phyloP scores from a whole-genome alignment of 441 rosid species.

The Syzygium malaccense region DNA sequence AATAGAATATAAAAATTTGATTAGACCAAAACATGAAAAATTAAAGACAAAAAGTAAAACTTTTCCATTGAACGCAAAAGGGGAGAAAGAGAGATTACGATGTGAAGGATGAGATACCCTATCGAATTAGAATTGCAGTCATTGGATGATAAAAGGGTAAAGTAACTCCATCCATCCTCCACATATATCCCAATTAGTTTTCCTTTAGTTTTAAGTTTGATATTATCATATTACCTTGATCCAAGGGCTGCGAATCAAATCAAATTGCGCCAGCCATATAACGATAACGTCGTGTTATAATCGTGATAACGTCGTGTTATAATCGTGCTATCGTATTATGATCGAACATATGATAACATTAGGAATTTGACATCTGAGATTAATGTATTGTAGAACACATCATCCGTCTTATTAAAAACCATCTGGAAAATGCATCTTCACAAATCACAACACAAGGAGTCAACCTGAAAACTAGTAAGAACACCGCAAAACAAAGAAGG shows the following conservation, averaged over 20 bases:
- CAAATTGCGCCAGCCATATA: too few relatives aligned
- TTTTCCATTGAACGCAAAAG: too few relatives aligned
- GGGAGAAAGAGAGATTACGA: not conserved
- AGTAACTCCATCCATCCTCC: not conserved
- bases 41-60: too few relatives aligned
- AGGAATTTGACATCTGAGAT: not conserved
- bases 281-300: too few relatives aligned
- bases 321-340: not conserved
- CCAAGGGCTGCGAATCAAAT: not conserved
- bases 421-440: not conserved
- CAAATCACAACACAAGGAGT: not conserved
- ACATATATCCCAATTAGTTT: not conserved
- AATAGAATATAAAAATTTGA: not conserved
- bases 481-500: not conserved
- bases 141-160: too few relatives aligned
- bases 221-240: not conserved
- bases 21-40: not conserved
- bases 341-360: not conserved
- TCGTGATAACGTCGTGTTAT: too few relatives aligned
- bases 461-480: not conserved
- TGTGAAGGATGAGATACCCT: not conserved
- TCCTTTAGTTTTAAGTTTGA: not conserved
- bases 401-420: not conserved
- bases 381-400: not conserved
- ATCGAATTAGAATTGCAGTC: too few relatives aligned